These are phyloP conservation scores for Coelastrella sp. DNA, from an alignment of 139 green algal genomes.

Conservation along the genomic window DNA sequence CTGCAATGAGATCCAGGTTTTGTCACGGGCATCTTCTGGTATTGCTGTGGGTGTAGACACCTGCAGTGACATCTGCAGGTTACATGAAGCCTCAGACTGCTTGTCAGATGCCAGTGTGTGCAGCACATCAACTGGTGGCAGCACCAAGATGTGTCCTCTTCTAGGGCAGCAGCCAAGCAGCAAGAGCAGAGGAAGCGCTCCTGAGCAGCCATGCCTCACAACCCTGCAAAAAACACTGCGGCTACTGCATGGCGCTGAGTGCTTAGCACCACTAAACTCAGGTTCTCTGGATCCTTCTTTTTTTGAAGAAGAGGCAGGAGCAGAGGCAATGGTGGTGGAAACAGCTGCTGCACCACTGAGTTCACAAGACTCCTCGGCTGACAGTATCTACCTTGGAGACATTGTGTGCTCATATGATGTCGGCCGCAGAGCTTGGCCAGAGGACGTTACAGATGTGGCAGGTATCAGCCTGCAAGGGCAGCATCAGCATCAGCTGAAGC, in stretches of 20 bases:
- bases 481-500: neutral
- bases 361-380: neutral
- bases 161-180: neutral
- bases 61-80: constrained; percentile 3
- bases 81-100: neutral
- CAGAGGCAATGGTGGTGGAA: too few species aligned
- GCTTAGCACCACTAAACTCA: too few species aligned
- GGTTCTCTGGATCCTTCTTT: too few species aligned
- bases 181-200: neutral
- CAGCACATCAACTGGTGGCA: neutral
- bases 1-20: neutral
- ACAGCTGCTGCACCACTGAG: neutral
- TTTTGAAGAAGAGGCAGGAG: too few species aligned
- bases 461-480: too few species aligned
- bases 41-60: neutral
- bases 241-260: too few species aligned
- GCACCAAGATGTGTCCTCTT: neutral
- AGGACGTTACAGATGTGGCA: too few species aligned
- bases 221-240: too few species aligned
- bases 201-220: neutral
- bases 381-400: neutral
- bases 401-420: neutral
- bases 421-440: neutral
- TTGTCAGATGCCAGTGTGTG: neutral
- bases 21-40: neutral